phyloP scores from a whole-genome alignment of 106 monocot species.

The Iris macrosiphon region DNA sequence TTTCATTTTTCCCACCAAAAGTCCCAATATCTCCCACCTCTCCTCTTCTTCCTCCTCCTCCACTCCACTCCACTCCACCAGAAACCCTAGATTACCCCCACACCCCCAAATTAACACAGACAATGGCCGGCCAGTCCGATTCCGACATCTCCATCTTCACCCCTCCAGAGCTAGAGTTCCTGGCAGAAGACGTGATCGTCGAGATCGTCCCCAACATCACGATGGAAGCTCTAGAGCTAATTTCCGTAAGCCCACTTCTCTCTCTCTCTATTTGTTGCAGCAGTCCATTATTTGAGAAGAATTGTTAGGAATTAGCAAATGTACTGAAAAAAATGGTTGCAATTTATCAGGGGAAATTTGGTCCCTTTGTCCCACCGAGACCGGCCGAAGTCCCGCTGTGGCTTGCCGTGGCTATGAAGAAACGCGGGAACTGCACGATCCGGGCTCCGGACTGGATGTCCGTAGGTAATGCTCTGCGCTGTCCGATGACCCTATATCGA shows the following conservation, averaged over 20 bases:
- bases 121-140: constrained; percentile 98
- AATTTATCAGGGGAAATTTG: constrained; percentile 55
- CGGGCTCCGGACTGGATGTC: constrained; percentile 69
- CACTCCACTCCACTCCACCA: no score
- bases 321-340: no score
- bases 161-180: constrained; percentile 81
- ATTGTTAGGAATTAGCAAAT: no score
- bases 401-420: constrained; percentile 74
- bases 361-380: constrained; percentile 61
- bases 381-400: constrained; percentile 68
- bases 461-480: no score
- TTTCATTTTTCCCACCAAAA: no score
- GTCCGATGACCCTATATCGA: no score
- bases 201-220: constrained; percentile 86
- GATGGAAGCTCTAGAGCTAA: constrained; percentile 81
- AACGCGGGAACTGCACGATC: constrained; percentile 56
- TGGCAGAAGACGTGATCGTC: constrained; percentile 74
- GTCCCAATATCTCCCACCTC: no score
- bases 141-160: constrained; percentile 63
- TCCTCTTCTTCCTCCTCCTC: no score
- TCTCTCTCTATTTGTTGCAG: no score
- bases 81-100: no score
- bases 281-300: no score
- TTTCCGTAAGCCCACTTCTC: constrained; percentile 46
- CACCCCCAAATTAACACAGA: no score